Conservation (phyloP, 805 yeast genomes). For the Starmerella ratchasimensis region DNA sequence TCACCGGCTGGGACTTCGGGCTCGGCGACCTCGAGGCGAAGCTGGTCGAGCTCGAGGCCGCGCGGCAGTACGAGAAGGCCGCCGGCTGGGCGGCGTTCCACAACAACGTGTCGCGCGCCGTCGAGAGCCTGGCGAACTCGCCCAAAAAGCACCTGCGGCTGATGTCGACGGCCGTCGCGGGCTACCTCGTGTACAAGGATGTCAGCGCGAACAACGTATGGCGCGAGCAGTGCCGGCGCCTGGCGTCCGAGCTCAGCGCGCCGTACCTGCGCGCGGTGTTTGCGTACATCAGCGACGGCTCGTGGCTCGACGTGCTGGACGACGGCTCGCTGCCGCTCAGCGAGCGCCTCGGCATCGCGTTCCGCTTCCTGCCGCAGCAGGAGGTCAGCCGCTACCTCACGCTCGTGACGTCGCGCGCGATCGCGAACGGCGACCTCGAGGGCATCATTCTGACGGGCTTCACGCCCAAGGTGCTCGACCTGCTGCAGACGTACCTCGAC, state of each 20-base stretch:
- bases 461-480: slow-evolving; percentile 67
- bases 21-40: slow-evolving; percentile 60
- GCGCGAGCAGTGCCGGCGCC: slow-evolving; percentile 81
- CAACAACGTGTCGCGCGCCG: slow-evolving; percentile 72
- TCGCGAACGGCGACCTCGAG: slow-evolving; percentile 71
- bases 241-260: slow-evolving; percentile 77
- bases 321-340: slow-evolving; percentile 77
- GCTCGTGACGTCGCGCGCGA: slow-evolving; percentile 56
- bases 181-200: slow-evolving; percentile 57
- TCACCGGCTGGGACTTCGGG: slow-evolving; percentile 84
- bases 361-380: slow-evolving; percentile 67
- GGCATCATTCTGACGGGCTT: slow-evolving; percentile 87
- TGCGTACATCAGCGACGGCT: slow-evolving; percentile 85
- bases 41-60: slow-evolving; percentile 39
- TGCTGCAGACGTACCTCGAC: slow-evolving; percentile 76
- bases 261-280: slow-evolving; percentile 86
- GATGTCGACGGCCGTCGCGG: slow-evolving; percentile 90
- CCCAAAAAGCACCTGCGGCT: slow-evolving; percentile 55
- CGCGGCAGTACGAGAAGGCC: slow-evolving; percentile 67
- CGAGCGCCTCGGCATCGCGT: slow-evolving; percentile 82
- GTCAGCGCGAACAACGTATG: slow-evolving; percentile 54
- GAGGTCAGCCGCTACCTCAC: slow-evolving; percentile 59
- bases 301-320: slow-evolving; percentile 92
- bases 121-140: slow-evolving; percentile 62
- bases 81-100: slow-evolving; percentile 97